Percentiles rank a stretch among this genome's conserved stretches.
phyloP scores from a whole-genome alignment of 441 rosid species.

The Euphorbia corollata region DNA sequence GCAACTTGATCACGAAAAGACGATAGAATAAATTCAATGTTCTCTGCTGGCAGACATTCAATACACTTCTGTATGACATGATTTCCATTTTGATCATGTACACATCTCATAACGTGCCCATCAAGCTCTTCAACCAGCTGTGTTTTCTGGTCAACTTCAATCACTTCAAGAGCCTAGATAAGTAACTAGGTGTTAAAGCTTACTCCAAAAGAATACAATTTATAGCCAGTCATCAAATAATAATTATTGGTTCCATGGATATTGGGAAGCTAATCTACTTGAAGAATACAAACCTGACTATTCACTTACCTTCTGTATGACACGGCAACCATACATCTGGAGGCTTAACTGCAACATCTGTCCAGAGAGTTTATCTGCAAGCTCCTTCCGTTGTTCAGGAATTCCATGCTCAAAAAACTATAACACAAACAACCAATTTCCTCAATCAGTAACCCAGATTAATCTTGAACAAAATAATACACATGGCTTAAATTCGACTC shows the following conservation, averaged over 20 bases:
- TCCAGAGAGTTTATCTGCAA: conserved; percentile 59
- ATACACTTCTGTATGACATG: conserved; percentile 96
- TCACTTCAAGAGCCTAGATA: conserved; percentile 87
- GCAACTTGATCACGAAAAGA: conserved; percentile 86
- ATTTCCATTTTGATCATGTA: conserved; percentile 96
- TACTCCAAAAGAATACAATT: background rate
- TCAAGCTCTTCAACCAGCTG: conserved; percentile 77
- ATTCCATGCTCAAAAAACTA: conserved; percentile 72
- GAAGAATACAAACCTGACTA: background rate
- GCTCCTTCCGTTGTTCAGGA: conserved; percentile 52
- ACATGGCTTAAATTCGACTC: background rate
- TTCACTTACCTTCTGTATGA: conserved; percentile 61
- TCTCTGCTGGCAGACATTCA: conserved; percentile 65
- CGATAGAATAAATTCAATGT: conserved; percentile 71
- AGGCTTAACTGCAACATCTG: conserved; percentile 57
- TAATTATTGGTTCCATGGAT: background rate
- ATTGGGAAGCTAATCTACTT: background rate
- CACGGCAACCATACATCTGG: conserved; percentile 87
- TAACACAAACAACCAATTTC: conserved; percentile 4
- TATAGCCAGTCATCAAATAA: background rate
- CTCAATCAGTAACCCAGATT: too few relatives aligned
- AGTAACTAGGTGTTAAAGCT: background rate
- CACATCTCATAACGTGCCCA: conserved; percentile 87
- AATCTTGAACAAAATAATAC: background rate
- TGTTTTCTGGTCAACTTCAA: conserved; percentile 81